A percentile compares a stretch with the other conserved stretches of the same genome.
Conservation (phyloP, 345 rosid species). For the Heritiera fomes region DNA sequence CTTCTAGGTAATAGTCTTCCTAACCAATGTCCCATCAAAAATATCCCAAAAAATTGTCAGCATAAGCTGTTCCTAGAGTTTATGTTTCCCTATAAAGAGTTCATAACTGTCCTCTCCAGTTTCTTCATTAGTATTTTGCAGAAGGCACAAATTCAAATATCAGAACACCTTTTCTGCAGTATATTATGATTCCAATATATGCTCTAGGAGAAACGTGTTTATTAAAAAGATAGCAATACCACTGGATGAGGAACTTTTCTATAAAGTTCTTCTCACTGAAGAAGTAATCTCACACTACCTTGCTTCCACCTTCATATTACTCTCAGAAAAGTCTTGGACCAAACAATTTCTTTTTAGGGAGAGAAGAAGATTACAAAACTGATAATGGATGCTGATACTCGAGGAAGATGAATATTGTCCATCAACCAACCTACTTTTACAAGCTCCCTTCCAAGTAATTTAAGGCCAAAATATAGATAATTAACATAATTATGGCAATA, state of each 20-base stretch:
- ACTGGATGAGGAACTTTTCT: background rate
- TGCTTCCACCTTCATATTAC: background rate
- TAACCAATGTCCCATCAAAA: background rate
- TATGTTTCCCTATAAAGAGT: background rate
- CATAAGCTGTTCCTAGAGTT: background rate
- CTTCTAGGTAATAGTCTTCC: background rate
- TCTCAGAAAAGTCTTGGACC: background rate
- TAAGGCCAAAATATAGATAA: background rate
- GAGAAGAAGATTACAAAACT: background rate
- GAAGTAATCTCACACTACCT: background rate
- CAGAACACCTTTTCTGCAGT: background rate
- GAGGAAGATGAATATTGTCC: background rate
- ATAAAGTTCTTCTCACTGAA: background rate
- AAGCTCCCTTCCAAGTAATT: constrained; percentile 6
- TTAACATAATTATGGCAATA: background rate
- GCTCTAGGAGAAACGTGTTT: background rate
- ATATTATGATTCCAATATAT: background rate
- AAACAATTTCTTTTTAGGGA: background rate
- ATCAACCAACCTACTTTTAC: background rate
- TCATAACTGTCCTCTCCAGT: no score
- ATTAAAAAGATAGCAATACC: background rate
- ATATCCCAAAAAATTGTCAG: background rate
- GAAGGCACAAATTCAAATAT: background rate
- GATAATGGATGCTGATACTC: background rate
- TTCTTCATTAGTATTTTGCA: no score